Base-by-base conservation (phyloP, 2,329 filamentous ascomycete species). In the Periconia macrospinosa region DNA sequence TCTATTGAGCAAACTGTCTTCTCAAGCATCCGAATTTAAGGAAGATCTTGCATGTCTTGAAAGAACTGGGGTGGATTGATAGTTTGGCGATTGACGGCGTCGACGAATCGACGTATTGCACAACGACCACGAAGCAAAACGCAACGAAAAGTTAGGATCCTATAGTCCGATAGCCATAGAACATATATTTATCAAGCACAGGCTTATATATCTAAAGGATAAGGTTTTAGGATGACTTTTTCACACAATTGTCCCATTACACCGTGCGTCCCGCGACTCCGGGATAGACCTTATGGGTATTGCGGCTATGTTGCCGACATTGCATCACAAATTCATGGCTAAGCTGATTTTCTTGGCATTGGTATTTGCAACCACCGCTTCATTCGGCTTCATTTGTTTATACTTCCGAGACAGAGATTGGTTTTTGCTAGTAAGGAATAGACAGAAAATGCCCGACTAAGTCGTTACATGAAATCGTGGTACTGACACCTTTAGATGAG, bases 51-150 rank as follows among this genome's bases (percentile, higher is more conserved):
- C 40, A 51, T 51, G 27, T 51, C 49, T 17, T 35, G 19, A 51
- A 6, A 51, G 45, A 51, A 51, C 49, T 43, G 30, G 49, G 49
- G 42, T 45, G 30, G 30, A 46, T 45, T 51, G 15, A 23, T 51
- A 46, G 37, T 45, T 23, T 51, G 33, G 42, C 42, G 33, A 51
- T 51, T 46, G 14, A 51, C 30, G 42, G 41, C 42, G 41, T 45
- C 49, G 33, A 51, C 33, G 42, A 51, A 51, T 51, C 19, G 42
- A 51, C 33, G 42, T 41, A 51, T 51, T 41, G 30, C 41, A 45
- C 30, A 19, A 46, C 41, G 42, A 51, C 49, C 30, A 46, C 30
- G 30, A 51, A 51, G 41, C 2, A 51, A 46, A 51, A 46, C 17
- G 20, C 45, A 23, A 46, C 7, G n/a, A 51, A 41, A 51, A 45